Conservation (phyloP, 129 eudicot species). For the Kitagawia praeruptora region DNA sequence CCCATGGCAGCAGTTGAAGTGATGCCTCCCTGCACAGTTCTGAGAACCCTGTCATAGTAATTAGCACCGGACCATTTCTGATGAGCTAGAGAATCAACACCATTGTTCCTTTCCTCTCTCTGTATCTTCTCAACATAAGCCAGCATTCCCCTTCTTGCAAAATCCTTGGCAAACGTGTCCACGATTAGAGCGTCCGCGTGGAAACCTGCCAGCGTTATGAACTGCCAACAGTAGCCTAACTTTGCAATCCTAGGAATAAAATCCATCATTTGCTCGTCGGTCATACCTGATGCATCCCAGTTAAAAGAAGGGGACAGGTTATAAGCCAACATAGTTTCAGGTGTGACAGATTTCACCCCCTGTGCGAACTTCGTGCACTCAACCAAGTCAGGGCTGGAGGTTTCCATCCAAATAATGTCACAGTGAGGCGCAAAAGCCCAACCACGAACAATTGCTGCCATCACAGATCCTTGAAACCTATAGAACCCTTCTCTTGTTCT, state of each 20-base stretch:
- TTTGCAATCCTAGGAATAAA: slow-evolving; percentile 81
- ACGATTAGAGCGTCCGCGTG: slow-evolving; percentile 73
- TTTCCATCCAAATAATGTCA: slow-evolving; percentile 94
- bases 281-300: slow-evolving; percentile 99
- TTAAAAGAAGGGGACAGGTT: slow-evolving; percentile 93
- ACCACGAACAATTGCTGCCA: slow-evolving; percentile 80
- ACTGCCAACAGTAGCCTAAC: slow-evolving; percentile 95
- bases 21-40: slow-evolving; percentile 98
- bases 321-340: slow-evolving; percentile 83
- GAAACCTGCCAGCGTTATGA: slow-evolving; percentile 90
- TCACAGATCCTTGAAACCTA: slow-evolving; percentile 75
- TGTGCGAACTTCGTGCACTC: slow-evolving; percentile 84
- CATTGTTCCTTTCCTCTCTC: slow-evolving; percentile 77
- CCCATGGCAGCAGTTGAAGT: slow-evolving; percentile 99
- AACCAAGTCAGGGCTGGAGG: slow-evolving; percentile 76
- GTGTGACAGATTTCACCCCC: slow-evolving; percentile 55
- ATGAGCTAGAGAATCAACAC: slow-evolving; percentile 92
- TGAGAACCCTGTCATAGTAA: slow-evolving; percentile 81
- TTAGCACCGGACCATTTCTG: slow-evolving; percentile 99
- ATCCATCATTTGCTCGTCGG: slow-evolving; percentile 70
- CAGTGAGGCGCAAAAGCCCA: slow-evolving; percentile 85
- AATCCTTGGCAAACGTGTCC: slow-evolving; percentile 86
- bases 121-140: slow-evolving; percentile 96
- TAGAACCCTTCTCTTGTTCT: slow-evolving; percentile 96
- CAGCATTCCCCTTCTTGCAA: slow-evolving; percentile 73